Conservation (phyloP, 2,329 filamentous ascomycete genomes). For the Clonostachys chloroleuca region DNA sequence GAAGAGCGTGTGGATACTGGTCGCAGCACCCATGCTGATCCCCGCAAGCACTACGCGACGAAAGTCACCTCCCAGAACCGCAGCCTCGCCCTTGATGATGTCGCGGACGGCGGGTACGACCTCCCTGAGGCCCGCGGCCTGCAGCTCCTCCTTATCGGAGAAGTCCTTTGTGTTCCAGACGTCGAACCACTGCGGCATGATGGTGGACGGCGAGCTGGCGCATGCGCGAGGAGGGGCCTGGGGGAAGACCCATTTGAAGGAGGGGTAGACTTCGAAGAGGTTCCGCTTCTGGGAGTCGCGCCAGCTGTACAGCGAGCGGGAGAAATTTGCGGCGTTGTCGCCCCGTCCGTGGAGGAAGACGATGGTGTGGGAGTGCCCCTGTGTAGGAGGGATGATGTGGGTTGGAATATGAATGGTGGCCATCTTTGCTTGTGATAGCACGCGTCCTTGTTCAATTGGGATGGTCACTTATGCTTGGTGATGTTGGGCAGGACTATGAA, state of each 20-base stretch:
- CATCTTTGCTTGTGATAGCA: too few species aligned
- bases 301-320: conserved; percentile 17
- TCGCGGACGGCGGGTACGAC: conserved; percentile 23
- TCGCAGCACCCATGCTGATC: conserved; percentile 40
- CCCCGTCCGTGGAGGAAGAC: conserved; percentile 42
- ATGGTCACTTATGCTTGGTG: too few species aligned
- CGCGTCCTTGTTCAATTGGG: too few species aligned
- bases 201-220: conserved; percentile 10
- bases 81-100: conserved; percentile 27
- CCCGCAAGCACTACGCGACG: conserved; percentile 36
- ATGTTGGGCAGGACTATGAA: too few species aligned
- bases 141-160: conserved; percentile 32
- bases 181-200: conserved; percentile 45
- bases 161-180: conserved; percentile 36
- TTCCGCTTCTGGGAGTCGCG: conserved; percentile 20
- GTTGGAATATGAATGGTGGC: too few species aligned
- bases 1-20: conserved; percentile 28
- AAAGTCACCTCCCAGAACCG: conserved; percentile 24
- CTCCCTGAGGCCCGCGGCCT: conserved; percentile 31
- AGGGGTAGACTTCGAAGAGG: conserved; percentile 33
- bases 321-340: conserved; percentile 26
- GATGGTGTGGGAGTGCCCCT: conserved; percentile 31
- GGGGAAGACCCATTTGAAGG: conserved; percentile 45
- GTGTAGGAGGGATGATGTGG: too few species aligned
- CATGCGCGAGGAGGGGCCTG: conserved; percentile 25